phyloP scores from a whole-genome alignment of 1,139 yeast species.

The Taiozyma sp. region DNA sequence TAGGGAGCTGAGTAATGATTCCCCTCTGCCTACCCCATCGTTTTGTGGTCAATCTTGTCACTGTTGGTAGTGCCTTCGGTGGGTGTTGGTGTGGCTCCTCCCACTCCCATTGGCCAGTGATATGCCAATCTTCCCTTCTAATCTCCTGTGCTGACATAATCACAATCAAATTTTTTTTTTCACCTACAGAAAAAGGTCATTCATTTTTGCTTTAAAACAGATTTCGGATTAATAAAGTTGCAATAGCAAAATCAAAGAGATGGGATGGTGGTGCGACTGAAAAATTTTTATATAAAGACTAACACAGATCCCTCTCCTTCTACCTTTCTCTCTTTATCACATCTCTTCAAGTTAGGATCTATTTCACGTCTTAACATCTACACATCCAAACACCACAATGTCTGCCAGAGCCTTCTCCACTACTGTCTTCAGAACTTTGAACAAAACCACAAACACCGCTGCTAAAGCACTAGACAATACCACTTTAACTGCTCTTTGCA shows the following conservation, averaged over 20 bases:
- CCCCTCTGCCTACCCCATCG: not conserved
- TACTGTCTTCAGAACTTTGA: slow-evolving; percentile 8
- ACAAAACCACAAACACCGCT: slow-evolving; percentile 18
- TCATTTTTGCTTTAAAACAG: not conserved
- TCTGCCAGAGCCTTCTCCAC: slow-evolving; percentile 15
- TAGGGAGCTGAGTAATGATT: no score
- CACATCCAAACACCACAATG: not conserved
- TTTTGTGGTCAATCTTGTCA: not conserved
- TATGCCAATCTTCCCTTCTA: not conserved
- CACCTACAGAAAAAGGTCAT: not conserved
- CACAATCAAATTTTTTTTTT: not conserved
- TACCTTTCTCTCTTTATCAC: not conserved
- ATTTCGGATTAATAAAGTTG: not conserved
- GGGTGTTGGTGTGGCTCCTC: not conserved
- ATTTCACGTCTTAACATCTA: not conserved
- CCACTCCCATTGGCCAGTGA: not conserved
- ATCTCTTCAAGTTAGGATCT: not conserved
- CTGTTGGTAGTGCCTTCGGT: not conserved
- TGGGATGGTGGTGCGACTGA: no score
- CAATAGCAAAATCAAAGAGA: no score
- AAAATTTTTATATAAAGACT: no score
- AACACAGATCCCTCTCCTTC: no score
- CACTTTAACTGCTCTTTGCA: slow-evolving; percentile 5
- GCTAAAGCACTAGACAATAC: slow-evolving; percentile 17
- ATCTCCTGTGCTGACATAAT: not conserved